Base-by-base conservation (phyloP, 768 basidiomycete species). In the Fomitopsis serialis region DNA sequence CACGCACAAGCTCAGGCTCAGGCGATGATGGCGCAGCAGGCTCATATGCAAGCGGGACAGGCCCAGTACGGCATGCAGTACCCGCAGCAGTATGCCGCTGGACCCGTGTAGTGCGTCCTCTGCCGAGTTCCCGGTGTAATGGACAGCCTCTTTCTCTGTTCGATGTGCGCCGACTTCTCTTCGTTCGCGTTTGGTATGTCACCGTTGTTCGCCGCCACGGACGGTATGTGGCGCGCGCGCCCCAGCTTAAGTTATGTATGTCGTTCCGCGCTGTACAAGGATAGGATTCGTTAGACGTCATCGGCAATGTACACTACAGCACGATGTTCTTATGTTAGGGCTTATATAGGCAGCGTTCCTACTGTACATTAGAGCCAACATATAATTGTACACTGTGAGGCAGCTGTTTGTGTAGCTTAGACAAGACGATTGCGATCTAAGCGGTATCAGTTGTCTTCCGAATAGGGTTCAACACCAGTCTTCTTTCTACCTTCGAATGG, bases 1-100 rank as follows among this genome's bases (percentile, higher is more conserved):
- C 40, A 52, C 23, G 52, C 45, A 3, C 54, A 52, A 37, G 74
- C 73, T 3, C 77, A 77, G 55, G 70, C 69, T 23, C 68, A 69
- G 50, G 65, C 68, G 32, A 69, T 37, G 67, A 75, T 76, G 49
- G 45, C 0, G 42, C 66, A 66, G 1, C 56, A 64, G 36, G 58
- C 54, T 23, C 71, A 70, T 55, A 65, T 57, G 21, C 53, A 54
- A 29, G 53, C 53, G 7, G 35, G 32, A 17, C 48, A 44, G 12
- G n/a, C 57, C 1, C 50, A 50, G 12, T 61, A 61, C 19, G 51
- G 44, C 7, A 40, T 58, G 19, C 57, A 47, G 17, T 59, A 55
- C 40, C 50, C 45, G 42, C 54, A 55, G 34, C 54, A 50, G 42
- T 50, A 40, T 29, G 17, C 40, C 2, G 19, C 55, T 12, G 50